phyloP scores from a whole-genome alignment of 768 basidiomycete genomes.

The Tulasnella sp. region DNA sequence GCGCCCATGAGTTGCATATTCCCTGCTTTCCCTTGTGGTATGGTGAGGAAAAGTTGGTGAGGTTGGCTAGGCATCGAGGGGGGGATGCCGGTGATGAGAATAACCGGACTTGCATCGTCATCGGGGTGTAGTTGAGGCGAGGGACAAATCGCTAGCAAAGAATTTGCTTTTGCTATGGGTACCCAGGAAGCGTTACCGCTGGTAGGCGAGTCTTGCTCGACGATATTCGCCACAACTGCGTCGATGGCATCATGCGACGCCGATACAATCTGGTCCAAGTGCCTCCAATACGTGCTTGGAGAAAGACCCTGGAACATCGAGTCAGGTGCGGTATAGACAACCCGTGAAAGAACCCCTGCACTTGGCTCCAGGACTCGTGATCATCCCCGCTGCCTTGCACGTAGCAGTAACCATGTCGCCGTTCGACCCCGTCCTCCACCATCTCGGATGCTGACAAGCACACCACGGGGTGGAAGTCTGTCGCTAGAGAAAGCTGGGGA shows the following conservation, averaged over 20 bases:
- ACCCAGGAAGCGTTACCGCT: not conserved
- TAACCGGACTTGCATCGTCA: not conserved
- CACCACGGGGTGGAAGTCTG: conserved; percentile 51
- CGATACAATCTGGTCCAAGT: conserved; percentile 38
- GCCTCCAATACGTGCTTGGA: conserved; percentile 56
- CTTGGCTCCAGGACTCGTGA: conserved; percentile 81
- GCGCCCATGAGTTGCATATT: conserved; percentile 38
- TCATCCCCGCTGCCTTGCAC: conserved; percentile 94
- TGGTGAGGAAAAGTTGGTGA: not conserved
- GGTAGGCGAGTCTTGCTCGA: conserved; percentile 10
- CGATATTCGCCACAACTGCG: conserved; percentile 19
- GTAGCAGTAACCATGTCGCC: conserved; percentile 67
- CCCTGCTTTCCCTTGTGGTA: conserved; percentile 40
- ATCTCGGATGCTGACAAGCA: conserved; percentile 80
- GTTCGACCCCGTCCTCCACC: conserved; percentile 44
- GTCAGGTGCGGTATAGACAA: not conserved
- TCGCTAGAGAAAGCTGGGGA: conserved; percentile 30
- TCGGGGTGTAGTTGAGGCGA: not conserved
- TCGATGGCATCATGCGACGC: not conserved
- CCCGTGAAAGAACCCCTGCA: conserved; percentile 24
- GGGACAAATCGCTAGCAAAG: not conserved
- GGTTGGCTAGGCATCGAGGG: not conserved
- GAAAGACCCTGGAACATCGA: conserved; percentile 49
- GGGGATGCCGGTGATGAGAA: not conserved
- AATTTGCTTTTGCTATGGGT: conserved; percentile 1